These are phyloP conservation scores for Eucalyptus virginea DNA, from an alignment of 345 rosid species.

Conservation along the genomic window DNA sequence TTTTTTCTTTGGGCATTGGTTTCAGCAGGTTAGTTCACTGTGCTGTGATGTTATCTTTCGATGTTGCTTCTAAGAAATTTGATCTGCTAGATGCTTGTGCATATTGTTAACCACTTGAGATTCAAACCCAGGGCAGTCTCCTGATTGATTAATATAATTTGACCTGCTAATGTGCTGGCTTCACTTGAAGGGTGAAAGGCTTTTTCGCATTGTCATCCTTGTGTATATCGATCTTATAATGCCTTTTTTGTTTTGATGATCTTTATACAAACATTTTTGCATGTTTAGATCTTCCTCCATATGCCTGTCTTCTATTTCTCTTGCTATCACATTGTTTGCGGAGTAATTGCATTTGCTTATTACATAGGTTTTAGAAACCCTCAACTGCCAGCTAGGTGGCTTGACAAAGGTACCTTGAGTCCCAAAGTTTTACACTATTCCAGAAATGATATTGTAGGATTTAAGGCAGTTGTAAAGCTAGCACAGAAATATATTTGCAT, in stretches of 20 bases:
- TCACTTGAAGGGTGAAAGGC: background rate
- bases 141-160: background rate
- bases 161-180: background rate
- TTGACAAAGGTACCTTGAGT: background rate
- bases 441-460: background rate
- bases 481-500: background rate
- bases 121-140: background rate
- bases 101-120: background rate
- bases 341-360: background rate
- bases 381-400: background rate
- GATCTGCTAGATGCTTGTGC: background rate
- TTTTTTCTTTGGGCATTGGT: background rate
- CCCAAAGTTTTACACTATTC: background rate
- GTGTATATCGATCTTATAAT: background rate
- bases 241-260: background rate
- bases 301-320: background rate
- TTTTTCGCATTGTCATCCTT: background rate
- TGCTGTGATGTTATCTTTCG: background rate
- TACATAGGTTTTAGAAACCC: background rate
- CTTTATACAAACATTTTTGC: background rate
- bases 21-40: background rate
- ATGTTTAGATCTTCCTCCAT: background rate
- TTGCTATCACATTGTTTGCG: background rate
- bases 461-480: background rate
- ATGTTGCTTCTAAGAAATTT: background rate